These are phyloP conservation scores for Samsoniella hepiali DNA, from an alignment of 2,329 filamentous ascomycete genomes.

Conservation along the genomic window DNA sequence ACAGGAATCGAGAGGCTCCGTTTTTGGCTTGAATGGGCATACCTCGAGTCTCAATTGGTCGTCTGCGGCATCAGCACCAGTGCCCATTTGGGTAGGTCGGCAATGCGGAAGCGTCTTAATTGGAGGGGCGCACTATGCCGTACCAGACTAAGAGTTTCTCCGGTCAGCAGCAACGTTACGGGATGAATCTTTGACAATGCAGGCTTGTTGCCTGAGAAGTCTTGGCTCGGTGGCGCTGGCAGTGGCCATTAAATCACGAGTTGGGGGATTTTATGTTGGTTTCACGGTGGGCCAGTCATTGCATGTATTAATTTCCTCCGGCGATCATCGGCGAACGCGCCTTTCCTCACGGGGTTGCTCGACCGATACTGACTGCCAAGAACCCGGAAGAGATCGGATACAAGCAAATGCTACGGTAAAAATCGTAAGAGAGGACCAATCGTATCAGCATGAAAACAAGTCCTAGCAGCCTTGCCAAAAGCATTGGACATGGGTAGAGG, in stretches of 20 bases:
- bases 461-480: background rate
- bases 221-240: background rate
- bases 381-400: too few relatives aligned
- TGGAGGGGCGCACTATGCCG: conserved; percentile 6
- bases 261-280: background rate
- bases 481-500: background rate
- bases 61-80: conserved; percentile 7
- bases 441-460: too few relatives aligned
- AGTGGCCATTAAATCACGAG: background rate
- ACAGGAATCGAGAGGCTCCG: background rate
- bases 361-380: too few relatives aligned
- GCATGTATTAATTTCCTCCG: background rate
- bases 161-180: conserved; percentile 17
- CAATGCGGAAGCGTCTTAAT: conserved; percentile 43
- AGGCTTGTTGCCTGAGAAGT: background rate
- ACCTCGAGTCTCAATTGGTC: background rate
- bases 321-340: background rate
- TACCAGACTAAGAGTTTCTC: background rate
- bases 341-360: too few relatives aligned
- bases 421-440: too few relatives aligned
- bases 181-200: background rate
- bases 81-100: conserved; percentile 21
- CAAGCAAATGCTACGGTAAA: too few relatives aligned
- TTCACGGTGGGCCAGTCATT: background rate
- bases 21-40: background rate